Base-by-base conservation (phyloP, 2,329 filamentous ascomycete genomes). In the Helicocarpus griseus region DNA sequence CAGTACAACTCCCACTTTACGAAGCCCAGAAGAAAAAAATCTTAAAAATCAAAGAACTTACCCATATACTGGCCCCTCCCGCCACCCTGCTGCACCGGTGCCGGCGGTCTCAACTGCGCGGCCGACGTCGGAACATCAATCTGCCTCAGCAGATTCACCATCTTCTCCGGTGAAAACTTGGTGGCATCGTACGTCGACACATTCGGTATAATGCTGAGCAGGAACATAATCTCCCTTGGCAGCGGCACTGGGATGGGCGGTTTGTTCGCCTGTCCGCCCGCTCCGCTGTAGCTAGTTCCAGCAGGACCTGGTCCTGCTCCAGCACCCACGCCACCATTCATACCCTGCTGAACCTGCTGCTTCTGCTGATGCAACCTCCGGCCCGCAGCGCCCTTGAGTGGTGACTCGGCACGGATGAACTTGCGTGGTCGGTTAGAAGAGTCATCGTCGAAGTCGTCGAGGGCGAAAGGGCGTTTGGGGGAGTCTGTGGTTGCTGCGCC, bases 311-410 rank as follows among this genome's bases (percentile, higher is more conserved):
- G 8, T n/a, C 39, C 39, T 9, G 14, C 45, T n/a, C 31, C 35
- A 22, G 13, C 29, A 24, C 33, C 38, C 21, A 19, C 26, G 8
- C 17, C 38, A 44, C 41, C 26, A 44, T 26, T n/a, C 22, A 19
- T 29, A 19, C 41, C 29, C 29, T 62, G 65, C 31, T 64, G 64
- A 7, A 73, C 71, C 43, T 76, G 71, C 26, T 44, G 44, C 53
- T 76, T 77, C 56, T 88, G 83, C 64, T 93, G 86, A 61, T 93
- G 88, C 21, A 94, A 76, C 33, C 90, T 84, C 51, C 90, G 84
- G 24, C 89, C 88, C 35, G 91, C 89, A 1, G 88, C 87, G 13
- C 89, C 89, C 66, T 97, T 98, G 35, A 97, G 77, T 0, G 94
- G 93, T 4, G 91, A 97, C 52, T 87, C 89, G n/a, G 86, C 90